phyloP scores from a whole-genome alignment of 2,329 filamentous ascomycete genomes.

The Arthroderma sp. region DNA sequence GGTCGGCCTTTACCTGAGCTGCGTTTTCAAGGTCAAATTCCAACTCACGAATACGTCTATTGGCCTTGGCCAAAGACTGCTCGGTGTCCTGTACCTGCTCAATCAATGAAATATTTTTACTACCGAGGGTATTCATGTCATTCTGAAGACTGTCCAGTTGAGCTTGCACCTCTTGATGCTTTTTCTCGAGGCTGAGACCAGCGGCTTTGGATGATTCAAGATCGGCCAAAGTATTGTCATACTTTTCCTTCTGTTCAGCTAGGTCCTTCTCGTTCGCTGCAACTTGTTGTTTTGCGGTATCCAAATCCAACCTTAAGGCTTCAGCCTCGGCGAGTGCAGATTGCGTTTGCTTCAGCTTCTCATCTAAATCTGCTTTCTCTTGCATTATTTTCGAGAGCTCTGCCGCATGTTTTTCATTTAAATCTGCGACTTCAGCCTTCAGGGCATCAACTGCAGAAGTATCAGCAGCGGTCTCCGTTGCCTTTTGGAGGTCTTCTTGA shows the following conservation, averaged over 20 bases:
- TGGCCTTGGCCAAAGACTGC: slow-evolving; percentile 16
- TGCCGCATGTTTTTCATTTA: slow-evolving; percentile 44
- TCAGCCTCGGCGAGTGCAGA: slow-evolving; percentile 70
- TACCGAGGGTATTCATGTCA: slow-evolving; percentile 14
- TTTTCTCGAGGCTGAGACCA: slow-evolving; percentile 6
- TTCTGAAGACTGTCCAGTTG: slow-evolving; percentile 25
- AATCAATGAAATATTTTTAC: slow-evolving; percentile 13
- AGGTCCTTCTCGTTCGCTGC: slow-evolving; percentile 21
- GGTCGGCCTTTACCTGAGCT: slow-evolving; percentile 5
- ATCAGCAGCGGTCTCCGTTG: slow-evolving; percentile 24
- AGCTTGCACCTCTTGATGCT: slow-evolving; percentile 17
- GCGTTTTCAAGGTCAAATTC: slow-evolving; percentile 12
- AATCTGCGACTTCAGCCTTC: slow-evolving; percentile 32
- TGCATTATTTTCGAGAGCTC: slow-evolving; percentile 33
- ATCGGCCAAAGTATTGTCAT: slow-evolving; percentile 28
- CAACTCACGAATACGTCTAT: slow-evolving; percentile 13
- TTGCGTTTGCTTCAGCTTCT: slow-evolving; percentile 21
- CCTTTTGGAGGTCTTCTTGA: slow-evolving; percentile 23
- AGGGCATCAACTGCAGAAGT: slow-evolving; percentile 24
- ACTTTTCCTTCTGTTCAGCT: slow-evolving; percentile 21
- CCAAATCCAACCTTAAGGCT: slow-evolving; percentile 52
- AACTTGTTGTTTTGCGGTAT: slow-evolving; percentile 45
- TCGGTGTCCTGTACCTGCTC: slow-evolving; percentile 12
- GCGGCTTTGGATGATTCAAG: slow-evolving; percentile 8
- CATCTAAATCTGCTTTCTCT: slow-evolving; percentile 35